Evolutionary conservation across 2,329 filamentous ascomycete genomes (phyloP), one percentile per base, ranked within the genome.

Genomic region (Penicillium sp.): DNA sequence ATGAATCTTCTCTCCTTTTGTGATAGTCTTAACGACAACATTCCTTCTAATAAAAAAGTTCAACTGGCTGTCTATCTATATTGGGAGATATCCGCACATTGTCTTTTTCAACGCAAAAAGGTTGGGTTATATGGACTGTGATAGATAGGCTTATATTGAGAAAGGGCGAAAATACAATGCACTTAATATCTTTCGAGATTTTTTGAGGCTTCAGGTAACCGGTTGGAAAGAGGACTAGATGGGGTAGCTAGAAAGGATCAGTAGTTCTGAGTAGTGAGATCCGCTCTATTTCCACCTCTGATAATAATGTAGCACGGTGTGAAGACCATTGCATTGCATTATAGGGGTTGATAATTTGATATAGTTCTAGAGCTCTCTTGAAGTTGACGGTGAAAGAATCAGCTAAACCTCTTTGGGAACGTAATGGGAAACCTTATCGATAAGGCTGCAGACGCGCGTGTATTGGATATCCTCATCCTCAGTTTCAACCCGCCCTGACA

Each of bases 1-100:
- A 49, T 47, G 33, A 21, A 38, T 50, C 48, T 55, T 53, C 55
- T 55, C 60, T 55, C 53, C 56, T 59, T 53, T 47, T 20, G 57
- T 40, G 28, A 48, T 46, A 59, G 47, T 58, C 55, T 56, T 33
- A 53, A 21, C 20, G 40, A 46, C 28, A 45, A 11, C 51, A 28
- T 33, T 46, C 51, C 42, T 28, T 46, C 42, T 47, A 26, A 53
- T 53, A 53, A 46, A 35, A 38, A 33, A 53, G 30, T 23, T 47
- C 26, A 55, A 35, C 47, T 42, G 52, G 35, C 48, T 49, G 30
- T 47, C 42, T 38, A 53, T 53, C 51, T 53, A 47, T 35, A 45
- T 35, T 45, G 42, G 26, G 26, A 43, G 47, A 47, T 43, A 53
- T 45, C 35, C 52, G 43, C 52, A 49, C 46, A 23, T 55, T 53